phyloP scores from a whole-genome alignment of 441 rosid species.

The Populus tomentosa region DNA sequence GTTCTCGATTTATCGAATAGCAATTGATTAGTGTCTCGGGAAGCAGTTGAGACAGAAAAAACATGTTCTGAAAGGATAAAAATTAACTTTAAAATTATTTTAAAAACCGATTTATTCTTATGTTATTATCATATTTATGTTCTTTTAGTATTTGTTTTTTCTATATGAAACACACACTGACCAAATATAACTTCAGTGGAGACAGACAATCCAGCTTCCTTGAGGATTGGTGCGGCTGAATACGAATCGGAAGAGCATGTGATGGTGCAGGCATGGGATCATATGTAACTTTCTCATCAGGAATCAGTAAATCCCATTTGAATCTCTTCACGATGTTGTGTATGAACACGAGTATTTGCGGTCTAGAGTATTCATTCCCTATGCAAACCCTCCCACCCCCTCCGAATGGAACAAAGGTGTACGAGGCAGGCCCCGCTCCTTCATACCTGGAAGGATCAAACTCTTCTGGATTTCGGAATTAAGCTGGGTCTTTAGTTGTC shows the following conservation, averaged over 20 bases:
- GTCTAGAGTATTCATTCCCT: background rate
- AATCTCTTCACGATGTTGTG: background rate
- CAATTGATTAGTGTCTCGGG: no score
- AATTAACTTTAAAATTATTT: no score
- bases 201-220: no score
- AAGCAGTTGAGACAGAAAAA: no score
- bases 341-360: background rate
- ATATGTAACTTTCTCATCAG: background rate
- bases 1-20: no score
- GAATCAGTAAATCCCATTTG: background rate
- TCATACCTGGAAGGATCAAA: constrained; percentile 5
- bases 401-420: background rate
- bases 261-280: background rate
- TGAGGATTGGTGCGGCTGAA: background rate
- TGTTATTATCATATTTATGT: no score
- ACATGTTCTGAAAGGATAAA: no score
- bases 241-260: background rate
- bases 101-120: no score
- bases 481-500: background rate
- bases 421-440: background rate
- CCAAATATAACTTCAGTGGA: no score
- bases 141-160: no score
- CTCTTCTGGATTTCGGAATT: background rate
- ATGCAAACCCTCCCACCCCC: constrained; percentile 5
- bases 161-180: no score